Conservation (phyloP, 2,329 filamentous ascomycete species). For the Ophiocordyceps australis region DNA sequence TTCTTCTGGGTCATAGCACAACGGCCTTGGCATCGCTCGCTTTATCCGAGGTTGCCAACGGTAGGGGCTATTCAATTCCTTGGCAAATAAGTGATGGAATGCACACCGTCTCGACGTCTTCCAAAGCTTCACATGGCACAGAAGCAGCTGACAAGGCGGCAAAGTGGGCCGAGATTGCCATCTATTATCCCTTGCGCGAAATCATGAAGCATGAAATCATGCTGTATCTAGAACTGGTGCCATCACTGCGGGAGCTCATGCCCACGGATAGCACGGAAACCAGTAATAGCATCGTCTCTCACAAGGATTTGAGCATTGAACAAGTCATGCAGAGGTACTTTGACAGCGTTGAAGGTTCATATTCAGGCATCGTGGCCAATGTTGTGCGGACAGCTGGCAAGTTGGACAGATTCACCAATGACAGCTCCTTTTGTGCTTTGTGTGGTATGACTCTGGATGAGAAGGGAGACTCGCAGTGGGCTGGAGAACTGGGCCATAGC, state of each 20-base stretch:
- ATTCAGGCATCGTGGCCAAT: conserved; percentile 84
- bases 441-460: conserved; percentile 52
- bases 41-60: conserved; percentile 77
- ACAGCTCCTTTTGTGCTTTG: conserved; percentile 36
- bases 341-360: conserved; percentile 58
- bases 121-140: too few species aligned
- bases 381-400: conserved; percentile 87
- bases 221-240: conserved; percentile 40
- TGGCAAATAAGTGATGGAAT: conserved; percentile 66
- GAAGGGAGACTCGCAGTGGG: conserved; percentile 43
- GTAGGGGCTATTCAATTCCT: conserved; percentile 66
- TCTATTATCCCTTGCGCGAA: conserved; percentile 74
- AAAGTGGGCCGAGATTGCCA: conserved; percentile 11
- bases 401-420: conserved; percentile 34
- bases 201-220: conserved; percentile 66
- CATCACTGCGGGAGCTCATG: conserved; percentile 30
- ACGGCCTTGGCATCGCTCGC: conserved; percentile 76
- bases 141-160: conserved; percentile 4
- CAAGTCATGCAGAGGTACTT: conserved; percentile 85
- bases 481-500: conserved; percentile 37
- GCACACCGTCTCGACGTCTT: conserved; percentile 16
- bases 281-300: conserved; percentile 31
- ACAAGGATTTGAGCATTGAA: conserved; percentile 74
- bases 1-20: conserved; percentile 75
- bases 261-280: conserved; percentile 14